Base-by-base conservation (phyloP, 2,329 filamentous ascomycete genomes). In the Colletotrichum orchidophilum region DNA sequence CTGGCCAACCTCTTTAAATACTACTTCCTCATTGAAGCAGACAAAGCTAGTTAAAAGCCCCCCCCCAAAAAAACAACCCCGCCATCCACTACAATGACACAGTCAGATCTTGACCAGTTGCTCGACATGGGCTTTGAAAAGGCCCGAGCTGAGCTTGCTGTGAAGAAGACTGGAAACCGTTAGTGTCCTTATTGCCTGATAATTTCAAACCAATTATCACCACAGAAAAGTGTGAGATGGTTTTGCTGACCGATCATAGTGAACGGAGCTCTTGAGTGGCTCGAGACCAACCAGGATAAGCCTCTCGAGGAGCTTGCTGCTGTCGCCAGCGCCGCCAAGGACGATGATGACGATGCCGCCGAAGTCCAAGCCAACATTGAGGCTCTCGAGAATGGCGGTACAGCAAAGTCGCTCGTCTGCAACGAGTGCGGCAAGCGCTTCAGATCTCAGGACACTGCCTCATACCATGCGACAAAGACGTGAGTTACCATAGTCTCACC, bases 371-470 rank as follows among this genome's bases (percentile, higher is more conserved):
- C 87, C 39, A 86, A 92, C 76, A 88, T 90, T 12, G 88, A 91
- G 5, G 87, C 90, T n/a, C 85, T 95, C 3, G 87, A 93, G 76
- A 89, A 89, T 1, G 94, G 92, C 70, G 90, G 92, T 77, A 85
- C 89, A 66, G 93, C 95, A 66, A 89, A 91, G 77, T 97, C 94
- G 59, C 90, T 98, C 66, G 88, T 97, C 61, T 99, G 96, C 87
- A 96, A 97, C 74, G 96, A 98, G 67, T 99, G 96, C 79, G 93
- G 93, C 78, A 98, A 97, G 87, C 93, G 91, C 79, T 97, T 99
- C 83, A 89, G 94, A 75, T 94, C 90, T 77, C 90, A 92, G 74
- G 91, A 91, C 29, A 90, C 96, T 75, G 96, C 95, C 11, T 92
- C 96, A 77, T 97, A 94, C 80, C 96, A 99, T 80, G 96, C 95